Evolutionary conservation across 2,329 filamentous ascomycete species (phyloP).

Genomic region (Botrytis tulipae): DNA sequence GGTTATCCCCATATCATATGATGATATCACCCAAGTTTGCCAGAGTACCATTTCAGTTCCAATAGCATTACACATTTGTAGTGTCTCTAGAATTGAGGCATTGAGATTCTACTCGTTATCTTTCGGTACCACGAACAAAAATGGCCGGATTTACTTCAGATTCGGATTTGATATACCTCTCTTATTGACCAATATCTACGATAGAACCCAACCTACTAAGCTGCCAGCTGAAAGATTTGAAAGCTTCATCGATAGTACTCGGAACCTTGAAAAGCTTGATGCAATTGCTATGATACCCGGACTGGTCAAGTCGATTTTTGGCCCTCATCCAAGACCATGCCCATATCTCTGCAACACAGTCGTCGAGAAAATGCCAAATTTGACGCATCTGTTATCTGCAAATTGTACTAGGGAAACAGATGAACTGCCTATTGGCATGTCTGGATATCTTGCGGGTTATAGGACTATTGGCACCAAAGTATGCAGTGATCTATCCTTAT

Average conservation of each 20-base stretch:
- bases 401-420: constrained; percentile 3
- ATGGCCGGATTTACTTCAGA: not conserved
- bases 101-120: constrained; percentile 2
- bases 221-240: not conserved
- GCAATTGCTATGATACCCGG: constrained; percentile 8
- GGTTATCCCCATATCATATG: not conserved
- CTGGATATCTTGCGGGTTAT: not conserved
- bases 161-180: constrained; percentile 11
- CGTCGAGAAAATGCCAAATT: not conserved
- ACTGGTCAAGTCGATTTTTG: constrained; percentile 1
- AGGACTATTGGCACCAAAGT: not conserved
- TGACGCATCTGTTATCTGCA: not conserved
- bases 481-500: constrained; percentile 1
- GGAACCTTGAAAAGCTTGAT: not conserved
- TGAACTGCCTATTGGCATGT: not conserved
- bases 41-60: constrained; percentile 3
- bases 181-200: not conserved
- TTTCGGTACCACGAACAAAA: not conserved
- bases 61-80: not conserved
- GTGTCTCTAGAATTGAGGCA: not conserved
- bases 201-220: not conserved
- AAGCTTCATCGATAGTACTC: not conserved
- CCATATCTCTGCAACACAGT: not conserved
- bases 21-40: not conserved
- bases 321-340: not conserved